Conservation (phyloP, 176 grass and related monocot species). For the Ensete glaucum region DNA sequence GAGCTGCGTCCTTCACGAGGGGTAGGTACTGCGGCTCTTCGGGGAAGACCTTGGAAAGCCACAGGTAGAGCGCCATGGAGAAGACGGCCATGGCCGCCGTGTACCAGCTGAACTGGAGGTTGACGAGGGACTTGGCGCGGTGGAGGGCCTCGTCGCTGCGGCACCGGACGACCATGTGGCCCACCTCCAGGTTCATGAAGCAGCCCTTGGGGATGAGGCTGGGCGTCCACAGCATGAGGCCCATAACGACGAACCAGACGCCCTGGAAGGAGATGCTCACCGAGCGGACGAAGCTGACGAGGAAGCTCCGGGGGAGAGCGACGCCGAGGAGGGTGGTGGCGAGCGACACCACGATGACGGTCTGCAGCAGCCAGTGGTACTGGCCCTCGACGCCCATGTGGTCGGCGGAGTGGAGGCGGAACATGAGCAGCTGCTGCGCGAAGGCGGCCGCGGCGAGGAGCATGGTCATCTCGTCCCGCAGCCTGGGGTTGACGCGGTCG, state of each 20-base stretch:
- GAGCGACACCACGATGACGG: slow-evolving; percentile 58
- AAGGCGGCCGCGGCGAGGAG: slow-evolving; percentile 13
- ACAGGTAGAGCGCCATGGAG: slow-evolving; percentile 48
- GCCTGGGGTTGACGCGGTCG: not conserved
- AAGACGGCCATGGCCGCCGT: slow-evolving; percentile 46
- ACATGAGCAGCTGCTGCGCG: slow-evolving; percentile 9
- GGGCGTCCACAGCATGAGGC: slow-evolving; percentile 86
- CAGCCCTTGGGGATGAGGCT: slow-evolving; percentile 57
- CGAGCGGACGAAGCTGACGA: slow-evolving; percentile 54
- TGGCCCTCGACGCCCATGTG: slow-evolving; percentile 88
- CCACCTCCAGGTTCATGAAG: slow-evolving; percentile 75
- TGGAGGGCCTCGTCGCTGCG: slow-evolving; percentile 38
- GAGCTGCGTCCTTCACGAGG: slow-evolving; percentile 30
- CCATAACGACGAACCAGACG: slow-evolving; percentile 76
- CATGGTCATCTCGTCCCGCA: not conserved
- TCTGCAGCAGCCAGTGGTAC: slow-evolving; percentile 77
- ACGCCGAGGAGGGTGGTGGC: slow-evolving; percentile 51
- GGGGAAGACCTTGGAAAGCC: slow-evolving; percentile 32
- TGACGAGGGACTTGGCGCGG: slow-evolving; percentile 77
- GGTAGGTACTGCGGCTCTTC: slow-evolving; percentile 75
- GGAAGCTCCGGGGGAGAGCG: slow-evolving; percentile 41
- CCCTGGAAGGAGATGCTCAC: slow-evolving; percentile 77
- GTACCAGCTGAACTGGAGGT: slow-evolving; percentile 93
- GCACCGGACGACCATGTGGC: slow-evolving; percentile 64
- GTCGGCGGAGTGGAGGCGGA: slow-evolving; percentile 19